These are phyloP conservation scores for Rutstroemia sp. DNA, from an alignment of 2,329 filamentous ascomycete genomes.

Conservation along the genomic window DNA sequence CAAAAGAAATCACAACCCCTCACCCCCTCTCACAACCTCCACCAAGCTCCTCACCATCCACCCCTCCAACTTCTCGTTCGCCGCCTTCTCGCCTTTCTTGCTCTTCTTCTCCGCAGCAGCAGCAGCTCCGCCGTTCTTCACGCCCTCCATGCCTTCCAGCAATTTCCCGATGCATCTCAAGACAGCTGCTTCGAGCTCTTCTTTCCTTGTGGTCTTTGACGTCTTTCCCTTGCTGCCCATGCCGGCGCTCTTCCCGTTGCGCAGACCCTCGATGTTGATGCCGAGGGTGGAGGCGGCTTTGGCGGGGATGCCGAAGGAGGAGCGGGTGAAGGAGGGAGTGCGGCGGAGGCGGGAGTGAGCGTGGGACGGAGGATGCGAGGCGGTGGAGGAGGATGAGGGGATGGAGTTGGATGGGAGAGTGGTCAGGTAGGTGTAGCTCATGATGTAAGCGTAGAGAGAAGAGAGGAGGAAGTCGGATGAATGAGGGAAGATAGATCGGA, in stretches of 20 bases:
- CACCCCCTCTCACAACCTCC: constrained; percentile 13
- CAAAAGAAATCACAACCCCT: neutral
- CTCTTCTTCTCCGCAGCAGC: neutral
- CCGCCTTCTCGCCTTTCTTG: neutral
- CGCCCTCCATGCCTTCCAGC: constrained; percentile 7
- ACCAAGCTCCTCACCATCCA: constrained; percentile 11
- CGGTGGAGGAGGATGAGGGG: neutral
- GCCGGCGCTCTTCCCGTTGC: neutral
- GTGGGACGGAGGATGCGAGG: neutral
- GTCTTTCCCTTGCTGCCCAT: neutral
- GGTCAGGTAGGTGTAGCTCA: constrained; percentile 19
- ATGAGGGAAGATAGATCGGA: constrained; percentile 23
- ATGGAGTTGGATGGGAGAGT: neutral
- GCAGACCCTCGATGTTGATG: neutral
- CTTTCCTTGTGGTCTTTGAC: neutral
- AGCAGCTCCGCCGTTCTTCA: neutral
- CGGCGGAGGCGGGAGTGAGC: neutral
- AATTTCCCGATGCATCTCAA: constrained; percentile 5
- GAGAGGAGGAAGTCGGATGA: constrained; percentile 15
- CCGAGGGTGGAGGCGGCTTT: constrained; percentile 15
- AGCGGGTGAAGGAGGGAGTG: constrained; percentile 1
- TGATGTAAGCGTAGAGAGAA: constrained; percentile 24
- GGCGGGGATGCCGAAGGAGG: constrained; percentile 5
- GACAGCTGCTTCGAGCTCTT: constrained; percentile 4
- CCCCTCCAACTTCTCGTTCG: constrained; percentile 3